Percentiles rank a stretch among this genome's conserved stretches.
phyloP scores from a whole-genome alignment of 2,329 filamentous ascomycete genomes.

The Parascedosporium putredinis region DNA sequence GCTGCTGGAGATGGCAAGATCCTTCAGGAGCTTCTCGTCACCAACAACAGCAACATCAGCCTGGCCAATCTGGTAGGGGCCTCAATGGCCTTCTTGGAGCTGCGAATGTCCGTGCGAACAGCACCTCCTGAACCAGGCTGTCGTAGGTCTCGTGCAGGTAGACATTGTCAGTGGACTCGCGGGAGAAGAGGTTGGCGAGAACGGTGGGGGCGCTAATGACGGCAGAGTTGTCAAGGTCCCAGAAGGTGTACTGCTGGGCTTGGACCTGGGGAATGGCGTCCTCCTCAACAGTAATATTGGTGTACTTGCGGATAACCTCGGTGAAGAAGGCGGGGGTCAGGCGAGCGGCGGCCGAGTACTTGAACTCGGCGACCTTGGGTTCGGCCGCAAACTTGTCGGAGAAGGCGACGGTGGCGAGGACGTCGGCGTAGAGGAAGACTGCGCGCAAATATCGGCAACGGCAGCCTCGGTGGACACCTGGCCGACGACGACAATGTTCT shows the following conservation, averaged over 20 bases:
- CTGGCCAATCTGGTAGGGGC: constrained; percentile 71
- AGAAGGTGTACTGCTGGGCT: constrained; percentile 83
- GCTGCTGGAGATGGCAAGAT: constrained; percentile 62
- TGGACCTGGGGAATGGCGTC: constrained; percentile 35
- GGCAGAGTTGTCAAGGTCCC: constrained; percentile 72
- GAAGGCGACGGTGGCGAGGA: constrained; percentile 76
- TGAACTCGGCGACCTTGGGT: constrained; percentile 68
- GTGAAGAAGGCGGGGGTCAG: constrained; percentile 46
- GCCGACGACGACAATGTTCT: constrained; percentile 74
- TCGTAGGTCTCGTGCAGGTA: constrained; percentile 52
- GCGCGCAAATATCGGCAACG: constrained; percentile 63
- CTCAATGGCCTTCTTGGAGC: constrained; percentile 72
- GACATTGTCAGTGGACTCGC: constrained; percentile 57
- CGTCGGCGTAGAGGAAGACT: constrained; percentile 91
- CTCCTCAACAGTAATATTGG: constrained; percentile 38
- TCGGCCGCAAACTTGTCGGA: constrained; percentile 53
- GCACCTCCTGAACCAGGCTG: constrained; percentile 67
- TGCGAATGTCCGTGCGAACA: constrained; percentile 74
- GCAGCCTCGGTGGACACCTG: constrained; percentile 69
- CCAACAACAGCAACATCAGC: constrained; percentile 74
- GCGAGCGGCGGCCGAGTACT: constrained; percentile 64
- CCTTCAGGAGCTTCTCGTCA: constrained; percentile 67
- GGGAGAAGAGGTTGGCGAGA: constrained; percentile 52
- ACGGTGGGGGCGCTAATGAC: constrained; percentile 54
- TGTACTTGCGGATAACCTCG: constrained; percentile 34